Conservation (phyloP, 2,329 filamentous ascomycete species). For the Mycogone perniciosa region DNA sequence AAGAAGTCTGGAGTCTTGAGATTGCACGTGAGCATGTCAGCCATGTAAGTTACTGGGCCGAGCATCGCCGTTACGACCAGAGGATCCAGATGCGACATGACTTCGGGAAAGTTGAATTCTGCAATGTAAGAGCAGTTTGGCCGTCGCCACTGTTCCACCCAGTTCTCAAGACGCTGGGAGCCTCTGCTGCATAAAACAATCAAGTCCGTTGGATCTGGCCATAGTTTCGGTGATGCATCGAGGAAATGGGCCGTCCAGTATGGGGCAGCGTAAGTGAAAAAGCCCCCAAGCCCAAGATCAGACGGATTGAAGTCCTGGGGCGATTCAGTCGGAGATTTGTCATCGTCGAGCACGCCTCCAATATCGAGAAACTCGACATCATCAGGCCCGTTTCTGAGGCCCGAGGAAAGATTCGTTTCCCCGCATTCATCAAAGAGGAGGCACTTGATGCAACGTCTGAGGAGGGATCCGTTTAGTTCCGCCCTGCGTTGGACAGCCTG, state of each 20-base stretch:
- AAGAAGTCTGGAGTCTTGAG: not conserved
- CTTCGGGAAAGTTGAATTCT: not conserved
- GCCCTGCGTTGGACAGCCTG: not conserved
- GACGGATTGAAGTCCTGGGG: not conserved
- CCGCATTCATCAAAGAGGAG: slow-evolving; percentile 5
- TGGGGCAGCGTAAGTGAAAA: slow-evolving; percentile 6
- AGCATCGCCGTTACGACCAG: slow-evolving; percentile 1
- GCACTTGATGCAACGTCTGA: slow-evolving; percentile 7
- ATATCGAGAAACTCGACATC: not conserved
- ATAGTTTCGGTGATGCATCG: not conserved
- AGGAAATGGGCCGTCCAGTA: slow-evolving; percentile 6
- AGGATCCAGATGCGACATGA: not conserved
- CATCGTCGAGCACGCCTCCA: not conserved
- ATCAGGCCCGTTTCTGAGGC: not conserved
- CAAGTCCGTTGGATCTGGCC: not conserved
- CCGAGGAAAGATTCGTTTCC: not conserved
- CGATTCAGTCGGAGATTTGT: not conserved
- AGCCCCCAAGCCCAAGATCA: slow-evolving; percentile 1
- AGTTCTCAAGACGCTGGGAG: slow-evolving; percentile 5
- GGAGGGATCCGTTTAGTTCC: slow-evolving; percentile 2
- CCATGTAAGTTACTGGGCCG: not conserved
- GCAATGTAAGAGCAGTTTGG: not conserved
- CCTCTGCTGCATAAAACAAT: slow-evolving; percentile 1
- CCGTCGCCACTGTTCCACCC: slow-evolving; percentile 6
- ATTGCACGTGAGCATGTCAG: slow-evolving; percentile 4